phyloP scores from a whole-genome alignment of 2,329 filamentous ascomycete species.

The Pseudocercospora vitis region DNA sequence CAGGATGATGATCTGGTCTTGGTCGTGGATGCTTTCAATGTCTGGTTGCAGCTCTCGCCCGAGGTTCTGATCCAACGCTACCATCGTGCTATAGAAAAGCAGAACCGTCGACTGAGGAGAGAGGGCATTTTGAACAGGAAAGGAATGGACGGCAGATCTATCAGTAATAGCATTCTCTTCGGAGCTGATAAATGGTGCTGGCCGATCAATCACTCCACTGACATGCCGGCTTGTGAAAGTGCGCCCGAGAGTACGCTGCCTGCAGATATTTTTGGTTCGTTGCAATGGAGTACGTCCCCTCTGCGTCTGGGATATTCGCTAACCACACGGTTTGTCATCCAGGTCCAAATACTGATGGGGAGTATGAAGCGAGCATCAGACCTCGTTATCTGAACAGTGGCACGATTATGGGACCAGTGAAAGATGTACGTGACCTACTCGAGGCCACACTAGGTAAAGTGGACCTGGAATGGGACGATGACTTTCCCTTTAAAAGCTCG shows the following conservation, averaged over 20 bases:
- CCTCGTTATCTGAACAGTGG: constrained; percentile 24
- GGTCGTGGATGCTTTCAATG: constrained; percentile 63
- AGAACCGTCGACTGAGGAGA: constrained; percentile 45
- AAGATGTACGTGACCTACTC: constrained; percentile 19
- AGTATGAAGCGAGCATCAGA: constrained; percentile 5
- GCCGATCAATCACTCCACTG: constrained; percentile 27
- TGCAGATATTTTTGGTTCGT: constrained; percentile 18
- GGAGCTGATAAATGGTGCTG: constrained; percentile 33
- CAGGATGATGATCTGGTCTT: constrained; percentile 58
- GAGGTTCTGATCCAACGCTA: constrained; percentile 64
- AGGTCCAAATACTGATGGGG: constrained; percentile 7
- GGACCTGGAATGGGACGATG: constrained; percentile 11
- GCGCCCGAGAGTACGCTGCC: constrained; percentile 12
- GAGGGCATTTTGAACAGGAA: constrained; percentile 10
- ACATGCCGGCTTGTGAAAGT: constrained; percentile 10
- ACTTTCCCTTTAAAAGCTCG: constrained; percentile 14
- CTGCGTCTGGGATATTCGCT: too few species aligned
- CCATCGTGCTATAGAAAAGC: constrained; percentile 54
- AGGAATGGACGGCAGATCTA: constrained; percentile 2
- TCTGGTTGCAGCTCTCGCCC: constrained; percentile 64
- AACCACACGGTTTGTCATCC: too few species aligned
- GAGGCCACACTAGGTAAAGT: constrained; percentile 9
- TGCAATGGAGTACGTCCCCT: too few species aligned
- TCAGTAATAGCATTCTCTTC: constrained; percentile 29
- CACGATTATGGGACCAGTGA: constrained; percentile 21